Evolutionary conservation across 805 yeast species (phyloP).

Genomic region (Aciculoconidium aculeatum): DNA sequence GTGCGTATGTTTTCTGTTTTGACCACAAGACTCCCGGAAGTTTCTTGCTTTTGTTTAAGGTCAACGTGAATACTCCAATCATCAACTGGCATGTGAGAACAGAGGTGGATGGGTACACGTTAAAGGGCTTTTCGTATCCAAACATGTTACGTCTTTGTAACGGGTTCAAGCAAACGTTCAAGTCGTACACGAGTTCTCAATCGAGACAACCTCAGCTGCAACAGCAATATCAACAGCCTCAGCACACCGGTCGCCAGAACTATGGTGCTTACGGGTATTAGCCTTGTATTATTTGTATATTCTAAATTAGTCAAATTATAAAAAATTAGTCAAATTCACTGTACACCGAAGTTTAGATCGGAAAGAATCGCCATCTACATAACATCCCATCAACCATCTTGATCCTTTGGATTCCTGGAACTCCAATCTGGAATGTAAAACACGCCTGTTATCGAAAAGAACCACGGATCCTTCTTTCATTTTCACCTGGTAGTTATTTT

Average conservation of each 20-base stretch:
- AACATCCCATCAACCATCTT: conserved; percentile 74
- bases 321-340: conserved; percentile 1
- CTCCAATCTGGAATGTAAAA: conserved; percentile 55
- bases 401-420: conserved; percentile 42
- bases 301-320: neutral
- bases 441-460: conserved; percentile 64
- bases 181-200: conserved; percentile 20
- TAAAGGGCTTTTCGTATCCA: conserved; percentile 80
- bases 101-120: conserved; percentile 79
- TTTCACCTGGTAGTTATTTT: conserved; percentile 50
- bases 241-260: conserved; percentile 7
- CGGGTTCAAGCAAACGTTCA: conserved; percentile 77
- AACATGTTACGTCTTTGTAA: conserved; percentile 84
- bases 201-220: conserved; percentile 13
- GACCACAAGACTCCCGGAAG: conserved; percentile 94
- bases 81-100: conserved; percentile 88
- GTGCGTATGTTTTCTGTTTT: conserved; percentile 85
- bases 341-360: conserved; percentile 45
- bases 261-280: conserved; percentile 23
- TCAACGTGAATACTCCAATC: conserved; percentile 60
- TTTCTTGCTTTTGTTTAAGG: conserved; percentile 81
- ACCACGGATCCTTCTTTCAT: conserved; percentile 57
- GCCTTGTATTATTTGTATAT: conserved; percentile 5
- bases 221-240: too few species aligned
- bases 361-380: conserved; percentile 65